phyloP scores from a whole-genome alignment of 371 early-diverging fungal species.

The Lichtheimia hyalospora region DNA sequence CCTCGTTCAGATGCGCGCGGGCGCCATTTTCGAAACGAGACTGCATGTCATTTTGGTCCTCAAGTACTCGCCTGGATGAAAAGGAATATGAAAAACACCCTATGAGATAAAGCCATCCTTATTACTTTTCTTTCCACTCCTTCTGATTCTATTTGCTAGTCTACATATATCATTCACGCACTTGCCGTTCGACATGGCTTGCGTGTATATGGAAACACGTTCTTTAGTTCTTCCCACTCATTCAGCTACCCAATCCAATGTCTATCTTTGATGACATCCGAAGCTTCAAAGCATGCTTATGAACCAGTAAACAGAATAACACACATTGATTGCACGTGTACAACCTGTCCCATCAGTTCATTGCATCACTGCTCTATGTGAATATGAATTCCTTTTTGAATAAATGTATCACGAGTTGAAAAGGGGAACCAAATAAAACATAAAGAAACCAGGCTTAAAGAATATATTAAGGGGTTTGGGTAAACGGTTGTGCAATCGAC shows the following conservation, averaged over 20 bases:
- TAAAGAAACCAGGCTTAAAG: neutral
- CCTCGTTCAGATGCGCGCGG: slow-evolving; percentile 58
- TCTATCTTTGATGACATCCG: neutral
- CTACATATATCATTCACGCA: neutral
- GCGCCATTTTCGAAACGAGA: slow-evolving; percentile 48
- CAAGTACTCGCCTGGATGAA: slow-evolving; percentile 22
- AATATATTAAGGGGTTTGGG: neutral
- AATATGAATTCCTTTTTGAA: too few relatives aligned
- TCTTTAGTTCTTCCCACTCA: neutral
- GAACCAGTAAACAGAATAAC: neutral
- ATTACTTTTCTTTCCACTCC: neutral
- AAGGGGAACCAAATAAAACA: neutral
- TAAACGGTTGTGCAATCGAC: neutral
- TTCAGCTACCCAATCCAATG: neutral
- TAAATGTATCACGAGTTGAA: too few relatives aligned
- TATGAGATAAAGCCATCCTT: neutral
- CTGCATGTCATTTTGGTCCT: slow-evolving; percentile 27
- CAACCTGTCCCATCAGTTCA: too few relatives aligned
- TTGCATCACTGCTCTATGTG: too few relatives aligned
- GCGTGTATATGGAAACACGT: neutral
- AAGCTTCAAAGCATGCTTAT: neutral
- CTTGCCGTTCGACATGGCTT: neutral
- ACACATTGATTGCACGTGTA: too few relatives aligned
- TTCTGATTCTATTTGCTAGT: neutral
- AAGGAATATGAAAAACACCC: slow-evolving; percentile 11